Evolutionary conservation across 208 protist genomes (phyloP).

Genomic region (Tetramitus jugosus): DNA sequence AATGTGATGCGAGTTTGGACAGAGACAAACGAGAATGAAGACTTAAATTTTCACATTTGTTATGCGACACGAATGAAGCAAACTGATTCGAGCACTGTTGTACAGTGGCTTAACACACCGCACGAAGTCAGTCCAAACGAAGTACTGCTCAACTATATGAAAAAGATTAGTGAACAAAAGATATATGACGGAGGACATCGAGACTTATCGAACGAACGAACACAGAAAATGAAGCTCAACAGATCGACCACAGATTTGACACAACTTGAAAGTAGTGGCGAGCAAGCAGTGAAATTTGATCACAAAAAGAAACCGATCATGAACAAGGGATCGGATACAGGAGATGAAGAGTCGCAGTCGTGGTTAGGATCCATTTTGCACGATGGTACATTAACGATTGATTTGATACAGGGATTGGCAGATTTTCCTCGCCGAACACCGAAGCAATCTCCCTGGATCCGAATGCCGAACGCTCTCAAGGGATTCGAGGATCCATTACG

Average conservation of each 20-base stretch:
- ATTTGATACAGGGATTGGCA: not conserved
- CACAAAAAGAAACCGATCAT: too few species aligned
- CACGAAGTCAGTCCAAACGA: not conserved
- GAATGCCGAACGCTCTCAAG: not conserved
- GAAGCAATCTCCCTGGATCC: not conserved
- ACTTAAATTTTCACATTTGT: constrained; percentile 9
- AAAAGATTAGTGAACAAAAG: not conserved
- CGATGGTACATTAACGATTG: constrained; percentile 6
- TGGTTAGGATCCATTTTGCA: not conserved
- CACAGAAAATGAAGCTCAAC: too few species aligned
- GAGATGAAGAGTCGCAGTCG: not conserved
- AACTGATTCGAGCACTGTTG: not conserved
- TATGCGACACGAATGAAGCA: not conserved
- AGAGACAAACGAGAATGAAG: constrained; percentile 12
- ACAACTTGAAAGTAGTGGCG: too few species aligned
- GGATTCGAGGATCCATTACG: not conserved
- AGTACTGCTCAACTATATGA: not conserved
- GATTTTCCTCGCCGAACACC: constrained; percentile 24
- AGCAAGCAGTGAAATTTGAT: not conserved
- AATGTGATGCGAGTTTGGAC: constrained; percentile 16
- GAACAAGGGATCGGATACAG: too few species aligned
- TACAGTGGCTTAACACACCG: constrained; percentile 19
- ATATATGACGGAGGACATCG: too few species aligned
- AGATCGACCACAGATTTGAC: too few species aligned
- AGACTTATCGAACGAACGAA: too few species aligned